phyloP scores from a whole-genome alignment of 768 basidiomycete species.

The Suillus paluster region DNA sequence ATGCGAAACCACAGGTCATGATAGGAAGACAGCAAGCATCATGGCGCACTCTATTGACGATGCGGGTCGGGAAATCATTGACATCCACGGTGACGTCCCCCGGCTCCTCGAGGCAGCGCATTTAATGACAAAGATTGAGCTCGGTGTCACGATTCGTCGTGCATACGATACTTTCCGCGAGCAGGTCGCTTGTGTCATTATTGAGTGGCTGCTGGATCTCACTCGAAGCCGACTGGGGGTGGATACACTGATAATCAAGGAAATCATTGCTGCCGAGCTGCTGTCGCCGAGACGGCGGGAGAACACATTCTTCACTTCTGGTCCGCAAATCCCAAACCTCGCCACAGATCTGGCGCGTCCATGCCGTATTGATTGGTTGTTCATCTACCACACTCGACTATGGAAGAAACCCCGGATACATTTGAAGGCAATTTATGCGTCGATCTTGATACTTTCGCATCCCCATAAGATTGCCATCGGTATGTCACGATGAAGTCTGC shows the following conservation, averaged over 20 bases:
- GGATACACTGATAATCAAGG: slow-evolving; percentile 69
- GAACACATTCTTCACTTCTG: slow-evolving; percentile 47
- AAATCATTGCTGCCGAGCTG: slow-evolving; percentile 73
- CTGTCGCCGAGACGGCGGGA: slow-evolving; percentile 64
- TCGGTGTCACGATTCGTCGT: slow-evolving; percentile 87
- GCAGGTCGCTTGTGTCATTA: slow-evolving; percentile 79
- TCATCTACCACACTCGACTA: slow-evolving; percentile 80
- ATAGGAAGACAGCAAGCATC: slow-evolving; percentile 59
- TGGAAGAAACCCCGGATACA: slow-evolving; percentile 86
- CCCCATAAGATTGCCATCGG: slow-evolving; percentile 80
- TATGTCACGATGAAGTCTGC: slow-evolving; percentile 40
- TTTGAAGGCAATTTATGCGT: slow-evolving; percentile 82
- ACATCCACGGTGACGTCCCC: slow-evolving; percentile 59
- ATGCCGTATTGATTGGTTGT: slow-evolving; percentile 72
- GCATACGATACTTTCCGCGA: slow-evolving; percentile 91
- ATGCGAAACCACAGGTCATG: slow-evolving; percentile 53
- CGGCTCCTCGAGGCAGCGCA: slow-evolving; percentile 78
- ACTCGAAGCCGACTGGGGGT: slow-evolving; percentile 71
- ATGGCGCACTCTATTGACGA: slow-evolving; percentile 71
- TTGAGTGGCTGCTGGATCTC: slow-evolving; percentile 85
- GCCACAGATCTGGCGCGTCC: slow-evolving; percentile 50
- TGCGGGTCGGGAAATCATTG: slow-evolving; percentile 80
- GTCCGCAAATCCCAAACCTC: slow-evolving; percentile 40
- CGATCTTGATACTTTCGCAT: slow-evolving; percentile 70
- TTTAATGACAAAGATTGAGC: slow-evolving; percentile 82